These are phyloP conservation scores for Backusella liffmaniae DNA, from an alignment of 192 early-diverging fungal species.

Conservation along the genomic window DNA sequence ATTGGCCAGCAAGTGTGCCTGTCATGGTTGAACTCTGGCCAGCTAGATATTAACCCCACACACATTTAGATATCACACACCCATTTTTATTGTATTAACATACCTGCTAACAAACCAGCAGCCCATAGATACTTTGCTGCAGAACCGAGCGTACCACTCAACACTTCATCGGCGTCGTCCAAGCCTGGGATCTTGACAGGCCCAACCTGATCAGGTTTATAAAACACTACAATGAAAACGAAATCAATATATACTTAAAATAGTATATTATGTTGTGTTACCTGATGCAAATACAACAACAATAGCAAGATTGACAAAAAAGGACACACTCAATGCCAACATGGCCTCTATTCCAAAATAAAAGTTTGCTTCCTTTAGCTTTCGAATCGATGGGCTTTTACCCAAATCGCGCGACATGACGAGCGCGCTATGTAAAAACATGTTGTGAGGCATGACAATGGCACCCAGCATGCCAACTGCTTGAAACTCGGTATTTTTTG, in stretches of 20 bases:
- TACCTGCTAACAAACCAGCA: constrained; percentile 64
- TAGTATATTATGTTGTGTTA: background rate
- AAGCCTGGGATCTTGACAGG: constrained; percentile 50
- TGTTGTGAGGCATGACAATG: constrained; percentile 88
- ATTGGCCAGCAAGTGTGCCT: constrained; percentile 91
- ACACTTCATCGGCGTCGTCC: constrained; percentile 56
- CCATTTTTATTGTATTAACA: background rate
- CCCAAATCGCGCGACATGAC: constrained; percentile 54
- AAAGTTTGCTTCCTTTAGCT: constrained; percentile 67
- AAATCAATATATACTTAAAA: background rate
- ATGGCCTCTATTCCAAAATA: constrained; percentile 64
- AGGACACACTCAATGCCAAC: constrained; percentile 59
- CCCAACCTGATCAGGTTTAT: constrained; percentile 17
- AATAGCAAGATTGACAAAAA: constrained; percentile 66
- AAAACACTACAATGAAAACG: constrained; percentile 28
- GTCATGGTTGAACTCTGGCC: constrained; percentile 89
- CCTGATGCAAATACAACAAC: constrained; percentile 66
- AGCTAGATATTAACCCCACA: constrained; percentile 26
- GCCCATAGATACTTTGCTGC: constrained; percentile 77
- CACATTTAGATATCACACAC: too few species aligned
- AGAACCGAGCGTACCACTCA: constrained; percentile 58
- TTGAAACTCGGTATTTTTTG: constrained; percentile 54
- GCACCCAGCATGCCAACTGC: constrained; percentile 68
- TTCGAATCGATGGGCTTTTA: constrained; percentile 18
- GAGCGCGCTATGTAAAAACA: constrained; percentile 81